Conservation (phyloP, 192 early-diverging fungal genomes). For the Coemansia sp. region DNA sequence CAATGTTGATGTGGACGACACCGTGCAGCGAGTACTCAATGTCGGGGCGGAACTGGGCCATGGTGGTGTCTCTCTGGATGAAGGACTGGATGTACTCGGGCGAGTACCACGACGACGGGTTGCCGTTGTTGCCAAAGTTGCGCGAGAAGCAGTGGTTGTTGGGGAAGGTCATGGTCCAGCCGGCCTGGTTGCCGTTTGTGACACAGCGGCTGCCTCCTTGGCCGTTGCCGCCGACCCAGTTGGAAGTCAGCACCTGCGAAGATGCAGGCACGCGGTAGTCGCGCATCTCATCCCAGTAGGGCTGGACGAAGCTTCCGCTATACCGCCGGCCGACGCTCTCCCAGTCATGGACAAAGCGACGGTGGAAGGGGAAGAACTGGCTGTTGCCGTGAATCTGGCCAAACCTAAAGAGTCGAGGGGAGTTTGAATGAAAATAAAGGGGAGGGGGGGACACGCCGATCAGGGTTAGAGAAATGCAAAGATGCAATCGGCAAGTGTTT, state of each 20-base stretch:
- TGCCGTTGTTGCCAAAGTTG: slow-evolving; percentile 52
- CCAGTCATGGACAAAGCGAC: slow-evolving; percentile 57
- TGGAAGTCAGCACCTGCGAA: slow-evolving; percentile 40
- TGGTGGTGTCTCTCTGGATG: slow-evolving; percentile 37
- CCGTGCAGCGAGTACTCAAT: slow-evolving; percentile 57
- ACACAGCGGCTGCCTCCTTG: slow-evolving; percentile 39
- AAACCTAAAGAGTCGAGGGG: slow-evolving; percentile 25
- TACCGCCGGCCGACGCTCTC: slow-evolving; percentile 46
- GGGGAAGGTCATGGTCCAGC: slow-evolving; percentile 47
- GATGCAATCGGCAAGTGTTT: slow-evolving; percentile 1
- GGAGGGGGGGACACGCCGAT: not conserved
- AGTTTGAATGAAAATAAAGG: not conserved
- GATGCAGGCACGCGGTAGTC: slow-evolving; percentile 47
- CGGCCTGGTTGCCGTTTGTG: slow-evolving; percentile 37
- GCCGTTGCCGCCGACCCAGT: slow-evolving; percentile 58
- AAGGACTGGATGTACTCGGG: slow-evolving; percentile 51
- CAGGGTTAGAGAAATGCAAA: not conserved
- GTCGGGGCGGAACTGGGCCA: slow-evolving; percentile 45
- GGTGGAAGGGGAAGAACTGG: slow-evolving; percentile 61
- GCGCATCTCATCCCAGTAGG: slow-evolving; percentile 60
- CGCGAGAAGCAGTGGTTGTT: slow-evolving; percentile 55
- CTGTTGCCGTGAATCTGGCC: slow-evolving; percentile 52
- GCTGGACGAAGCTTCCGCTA: slow-evolving; percentile 40
- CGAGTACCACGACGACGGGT: slow-evolving; percentile 42
- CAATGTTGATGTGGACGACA: slow-evolving; percentile 53